A percentile compares a stretch with the other conserved stretches of the same genome.
Conservation (phyloP, 495 filamentous ascomycete genomes). For the Lepraria neglecta region DNA sequence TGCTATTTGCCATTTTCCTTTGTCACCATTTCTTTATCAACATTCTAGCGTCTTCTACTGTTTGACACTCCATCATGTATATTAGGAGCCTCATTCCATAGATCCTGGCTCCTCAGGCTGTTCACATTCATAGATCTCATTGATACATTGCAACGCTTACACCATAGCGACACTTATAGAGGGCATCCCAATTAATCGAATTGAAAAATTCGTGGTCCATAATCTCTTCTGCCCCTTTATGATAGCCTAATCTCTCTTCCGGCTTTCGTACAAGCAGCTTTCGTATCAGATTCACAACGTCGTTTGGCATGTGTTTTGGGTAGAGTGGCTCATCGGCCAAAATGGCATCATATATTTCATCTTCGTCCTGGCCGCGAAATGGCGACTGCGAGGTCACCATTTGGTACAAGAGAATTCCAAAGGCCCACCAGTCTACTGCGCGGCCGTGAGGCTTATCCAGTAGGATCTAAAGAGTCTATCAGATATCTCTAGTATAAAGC, state of each 20-base stretch:
- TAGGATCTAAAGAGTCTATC: conserved; percentile 59
- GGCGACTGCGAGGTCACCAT: conserved; percentile 97
- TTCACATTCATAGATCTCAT: too few species aligned
- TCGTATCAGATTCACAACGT: conserved; percentile 90
- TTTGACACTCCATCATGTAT: too few species aligned
- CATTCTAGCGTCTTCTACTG: too few species aligned
- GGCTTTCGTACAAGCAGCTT: conserved; percentile 91
- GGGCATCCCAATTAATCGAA: conserved; percentile 94
- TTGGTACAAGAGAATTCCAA: conserved; percentile 95
- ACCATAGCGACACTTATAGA: too few species aligned
- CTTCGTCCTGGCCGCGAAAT: conserved; percentile 95
- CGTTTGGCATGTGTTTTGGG: conserved; percentile 95
- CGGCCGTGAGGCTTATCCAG: conserved; percentile 95
- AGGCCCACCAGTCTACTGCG: conserved; percentile 98
- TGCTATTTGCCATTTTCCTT: too few species aligned
- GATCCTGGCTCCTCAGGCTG: too few species aligned
- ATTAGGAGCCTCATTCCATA: too few species aligned
- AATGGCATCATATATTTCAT: conserved; percentile 98
- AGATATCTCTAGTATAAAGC: not conserved
- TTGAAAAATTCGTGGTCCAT: conserved; percentile 97
- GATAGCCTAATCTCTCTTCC: conserved; percentile 80
- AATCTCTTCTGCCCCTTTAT: conserved; percentile 92
- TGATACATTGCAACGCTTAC: too few species aligned
- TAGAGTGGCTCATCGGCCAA: conserved; percentile 92
- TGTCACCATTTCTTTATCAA: too few species aligned